phyloP scores from a whole-genome alignment of 78 protist species.

The Dictyostelium firmibasis region DNA sequence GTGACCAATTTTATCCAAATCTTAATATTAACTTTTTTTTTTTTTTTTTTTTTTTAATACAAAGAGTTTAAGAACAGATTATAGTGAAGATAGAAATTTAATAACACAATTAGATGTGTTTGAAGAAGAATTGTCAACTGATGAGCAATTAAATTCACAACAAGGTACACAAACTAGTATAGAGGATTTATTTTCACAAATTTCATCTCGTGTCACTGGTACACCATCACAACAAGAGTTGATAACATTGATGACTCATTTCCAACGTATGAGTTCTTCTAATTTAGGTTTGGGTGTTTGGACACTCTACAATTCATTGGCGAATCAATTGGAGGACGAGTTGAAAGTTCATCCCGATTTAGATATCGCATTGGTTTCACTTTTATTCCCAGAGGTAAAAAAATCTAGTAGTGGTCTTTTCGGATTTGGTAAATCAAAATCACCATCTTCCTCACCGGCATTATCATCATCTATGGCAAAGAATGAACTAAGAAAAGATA shows the following conservation, averaged over 20 bases:
- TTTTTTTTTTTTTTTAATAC: background rate
- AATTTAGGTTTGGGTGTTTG: constrained; percentile 45
- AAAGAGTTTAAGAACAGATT: background rate
- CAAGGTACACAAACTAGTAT: background rate
- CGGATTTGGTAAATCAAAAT: constrained; percentile 3
- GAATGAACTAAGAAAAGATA: constrained; percentile 25
- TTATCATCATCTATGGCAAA: background rate
- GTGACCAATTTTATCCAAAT: too few relatives aligned
- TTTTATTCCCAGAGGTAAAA: constrained; percentile 31
- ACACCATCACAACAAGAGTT: constrained; percentile 39
- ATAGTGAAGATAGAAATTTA: constrained; percentile 10
- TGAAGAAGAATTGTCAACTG: constrained; percentile 45
- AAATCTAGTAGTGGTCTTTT: constrained; percentile 26
- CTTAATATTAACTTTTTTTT: background rate
- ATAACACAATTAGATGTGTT: constrained; percentile 65
- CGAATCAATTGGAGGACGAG: constrained; percentile 46
- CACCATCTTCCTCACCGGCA: constrained; percentile 28
- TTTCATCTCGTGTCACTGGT: constrained; percentile 37
- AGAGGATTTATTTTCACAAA: constrained; percentile 52
- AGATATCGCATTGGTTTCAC: background rate
- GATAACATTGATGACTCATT: constrained; percentile 3
- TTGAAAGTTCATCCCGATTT: constrained; percentile 35
- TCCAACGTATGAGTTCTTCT: constrained; percentile 51
- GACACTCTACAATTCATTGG: constrained; percentile 10
- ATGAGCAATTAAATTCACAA: constrained; percentile 53